These are phyloP conservation scores for Trichoderma parareesei DNA, from an alignment of 495 filamentous ascomycete species.

Conservation along the genomic window DNA sequence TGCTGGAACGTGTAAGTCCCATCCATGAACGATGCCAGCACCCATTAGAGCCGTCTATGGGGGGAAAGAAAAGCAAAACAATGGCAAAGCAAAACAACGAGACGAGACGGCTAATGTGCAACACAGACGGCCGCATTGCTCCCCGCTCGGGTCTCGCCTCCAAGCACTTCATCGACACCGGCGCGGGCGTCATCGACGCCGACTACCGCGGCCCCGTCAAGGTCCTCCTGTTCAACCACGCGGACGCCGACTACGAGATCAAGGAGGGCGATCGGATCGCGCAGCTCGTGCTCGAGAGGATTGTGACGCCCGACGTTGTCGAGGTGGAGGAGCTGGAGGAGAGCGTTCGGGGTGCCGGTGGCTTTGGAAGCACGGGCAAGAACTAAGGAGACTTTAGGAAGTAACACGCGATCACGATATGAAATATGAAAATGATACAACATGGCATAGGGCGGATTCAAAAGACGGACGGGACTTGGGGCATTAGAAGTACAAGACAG, in stretches of 20 bases:
- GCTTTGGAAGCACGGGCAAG: conserved; percentile 85
- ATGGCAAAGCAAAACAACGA: background rate
- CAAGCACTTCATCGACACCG: conserved; percentile 90
- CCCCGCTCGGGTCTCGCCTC: conserved; percentile 85
- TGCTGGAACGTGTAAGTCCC: conserved; percentile 67
- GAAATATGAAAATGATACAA: background rate
- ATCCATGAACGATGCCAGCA: too few relatives aligned
- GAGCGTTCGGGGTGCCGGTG: conserved; percentile 82
- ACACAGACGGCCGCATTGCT: conserved; percentile 77
- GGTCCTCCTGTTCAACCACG: conserved; percentile 89
- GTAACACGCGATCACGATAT: background rate
- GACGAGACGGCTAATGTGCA: conserved; percentile 9
- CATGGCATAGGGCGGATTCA: background rate
- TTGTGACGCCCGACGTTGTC: conserved; percentile 80
- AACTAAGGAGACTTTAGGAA: conserved; percentile 21
- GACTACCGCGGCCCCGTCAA: conserved; percentile 94
- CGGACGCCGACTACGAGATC: conserved; percentile 71
- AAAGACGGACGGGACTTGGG: background rate
- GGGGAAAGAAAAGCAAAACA: background rate
- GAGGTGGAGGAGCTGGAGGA: conserved; percentile 84
- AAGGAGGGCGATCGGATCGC: conserved; percentile 83
- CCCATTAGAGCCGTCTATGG: too few relatives aligned
- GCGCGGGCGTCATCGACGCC: conserved; percentile 93
- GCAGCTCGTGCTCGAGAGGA: conserved; percentile 89
- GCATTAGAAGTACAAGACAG: background rate